Evolutionary conservation across 169 alveolate species (phyloP), one percentile per base, ranked within the genome.

Genomic region (Perkinsus chesapeaki): DNA sequence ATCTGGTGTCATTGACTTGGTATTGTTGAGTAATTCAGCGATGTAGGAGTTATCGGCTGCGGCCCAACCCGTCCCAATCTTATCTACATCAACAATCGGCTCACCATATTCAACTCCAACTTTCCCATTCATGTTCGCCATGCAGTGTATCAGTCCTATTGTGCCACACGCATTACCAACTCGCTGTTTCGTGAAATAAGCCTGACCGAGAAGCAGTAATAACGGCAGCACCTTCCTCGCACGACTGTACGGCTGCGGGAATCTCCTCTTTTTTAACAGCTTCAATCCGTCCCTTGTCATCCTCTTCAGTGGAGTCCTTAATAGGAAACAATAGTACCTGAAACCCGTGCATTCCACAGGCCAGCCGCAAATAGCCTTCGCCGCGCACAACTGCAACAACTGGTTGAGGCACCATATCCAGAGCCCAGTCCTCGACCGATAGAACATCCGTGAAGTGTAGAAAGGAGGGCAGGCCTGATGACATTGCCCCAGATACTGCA

Each of bases 161-260:
- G 98, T 96, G 37, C 98, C 98, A 73, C 98, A 97, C 72, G 98
- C 98, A 93, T 96, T 97, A 31, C 95, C 94, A 23, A 96, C 96
- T 27, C 92, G 92, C 94, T 97, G 95, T 73, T 96, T 96, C 94
- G 97, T 96, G 92, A 93, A 97, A 91, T 92, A 95, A 19, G 96
- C 93, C 47, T 95, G 93, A 34, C 43, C n/a, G n/a, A n/a, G 92
- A 20, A 60, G 31, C 82, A 16, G 23, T 60, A 1, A 60, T 9
- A 1, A 16, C 12, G 93, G 39, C 9, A 93, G 95, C 34, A 73
- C 37, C 93, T 93, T n/a, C 7, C 95, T 91, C 37, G 93, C 82
- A 38, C 47, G 34, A 12, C 39, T 73, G n/a, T 3, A 92, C 90
- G 39, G 92, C 36, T 20, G 34, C n/a, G 34, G 92, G 91, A 92